Evolutionary conservation across 495 filamentous ascomycete species (phyloP).

Genomic region (Penicillium canariense): DNA sequence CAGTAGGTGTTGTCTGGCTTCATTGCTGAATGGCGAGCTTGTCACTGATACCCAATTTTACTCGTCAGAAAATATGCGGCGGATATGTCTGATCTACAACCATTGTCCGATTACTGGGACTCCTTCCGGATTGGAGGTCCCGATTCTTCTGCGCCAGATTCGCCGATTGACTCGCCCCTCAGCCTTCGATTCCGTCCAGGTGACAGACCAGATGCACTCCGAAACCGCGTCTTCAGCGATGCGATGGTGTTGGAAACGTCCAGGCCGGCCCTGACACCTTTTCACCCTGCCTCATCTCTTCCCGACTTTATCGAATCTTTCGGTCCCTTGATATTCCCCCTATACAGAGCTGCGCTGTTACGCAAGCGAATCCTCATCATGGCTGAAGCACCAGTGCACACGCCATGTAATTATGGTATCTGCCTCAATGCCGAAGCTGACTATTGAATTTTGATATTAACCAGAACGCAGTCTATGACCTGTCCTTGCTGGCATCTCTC

Average conservation of each 20-base stretch:
- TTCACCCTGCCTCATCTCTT: slow-evolving; percentile 84
- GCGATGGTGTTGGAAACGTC: slow-evolving; percentile 56
- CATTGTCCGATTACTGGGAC: slow-evolving; percentile 80
- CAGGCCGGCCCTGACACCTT: slow-evolving; percentile 69
- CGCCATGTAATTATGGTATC: slow-evolving; percentile 83
- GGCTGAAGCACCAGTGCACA: slow-evolving; percentile 77
- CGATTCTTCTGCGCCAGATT: slow-evolving; percentile 37
- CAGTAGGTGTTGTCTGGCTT: slow-evolving; percentile 42
- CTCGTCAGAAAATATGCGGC: slow-evolving; percentile 33
- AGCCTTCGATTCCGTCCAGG: slow-evolving; percentile 46
- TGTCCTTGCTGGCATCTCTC: slow-evolving; percentile 84
- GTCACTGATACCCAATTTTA: slow-evolving; percentile 3
- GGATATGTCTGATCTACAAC: slow-evolving; percentile 47
- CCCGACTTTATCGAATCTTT: slow-evolving; percentile 73
- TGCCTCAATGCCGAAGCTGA: background rate
- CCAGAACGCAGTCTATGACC: slow-evolving; percentile 71
- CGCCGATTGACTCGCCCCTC: slow-evolving; percentile 54
- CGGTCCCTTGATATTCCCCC: slow-evolving; percentile 85
- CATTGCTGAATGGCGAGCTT: background rate
- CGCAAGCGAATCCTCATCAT: slow-evolving; percentile 87
- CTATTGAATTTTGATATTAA: slow-evolving; percentile 13
- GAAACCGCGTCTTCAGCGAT: slow-evolving; percentile 43
- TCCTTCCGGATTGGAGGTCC: slow-evolving; percentile 55
- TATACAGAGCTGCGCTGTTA: slow-evolving; percentile 84
- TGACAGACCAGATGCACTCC: slow-evolving; percentile 34